Evolutionary conservation across 1,139 yeast species (phyloP).

Genomic region (Pichia sp.): DNA sequence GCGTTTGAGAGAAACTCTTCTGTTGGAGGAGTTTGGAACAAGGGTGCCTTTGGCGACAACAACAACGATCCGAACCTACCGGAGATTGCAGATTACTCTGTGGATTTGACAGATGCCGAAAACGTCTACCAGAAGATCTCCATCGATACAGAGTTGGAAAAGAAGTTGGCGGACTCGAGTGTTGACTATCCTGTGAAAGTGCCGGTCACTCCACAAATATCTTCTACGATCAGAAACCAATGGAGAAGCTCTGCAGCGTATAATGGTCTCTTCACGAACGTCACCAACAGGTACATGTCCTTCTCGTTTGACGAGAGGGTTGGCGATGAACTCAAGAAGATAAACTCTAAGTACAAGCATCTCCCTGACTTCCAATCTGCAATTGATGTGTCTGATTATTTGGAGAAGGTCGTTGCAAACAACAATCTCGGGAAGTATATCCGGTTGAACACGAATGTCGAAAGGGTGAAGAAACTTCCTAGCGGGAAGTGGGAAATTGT

Average conservation of each 20-base stretch:
- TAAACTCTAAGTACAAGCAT: conserved; percentile 40
- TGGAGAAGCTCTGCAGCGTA: conserved; percentile 32
- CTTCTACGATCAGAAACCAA: conserved; percentile 13
- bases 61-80: conserved; percentile 29
- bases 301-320: conserved; percentile 33
- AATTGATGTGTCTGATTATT: conserved; percentile 30
- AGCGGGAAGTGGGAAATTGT: conserved; percentile 18
- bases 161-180: conserved; percentile 8
- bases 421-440: conserved; percentile 35
- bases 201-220: conserved; percentile 1
- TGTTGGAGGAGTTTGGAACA: conserved; percentile 44
- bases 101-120: conserved; percentile 9
- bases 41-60: conserved; percentile 12
- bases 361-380: conserved; percentile 32
- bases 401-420: conserved; percentile 32
- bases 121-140: conserved; percentile 14
- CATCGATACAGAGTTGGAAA: conserved; percentile 13
- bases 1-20: conserved; percentile 40
- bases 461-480: conserved; percentile 30
- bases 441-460: conserved; percentile 40
- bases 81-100: not conserved
- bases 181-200: conserved; percentile 15
- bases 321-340: conserved; percentile 30
- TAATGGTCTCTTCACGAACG: conserved; percentile 43
- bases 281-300: conserved; percentile 42